Percentiles rank a stretch among this genome's conserved stretches.
Conservation (phyloP, 495 filamentous ascomycete genomes). For the Penicillium roqueforti region DNA sequence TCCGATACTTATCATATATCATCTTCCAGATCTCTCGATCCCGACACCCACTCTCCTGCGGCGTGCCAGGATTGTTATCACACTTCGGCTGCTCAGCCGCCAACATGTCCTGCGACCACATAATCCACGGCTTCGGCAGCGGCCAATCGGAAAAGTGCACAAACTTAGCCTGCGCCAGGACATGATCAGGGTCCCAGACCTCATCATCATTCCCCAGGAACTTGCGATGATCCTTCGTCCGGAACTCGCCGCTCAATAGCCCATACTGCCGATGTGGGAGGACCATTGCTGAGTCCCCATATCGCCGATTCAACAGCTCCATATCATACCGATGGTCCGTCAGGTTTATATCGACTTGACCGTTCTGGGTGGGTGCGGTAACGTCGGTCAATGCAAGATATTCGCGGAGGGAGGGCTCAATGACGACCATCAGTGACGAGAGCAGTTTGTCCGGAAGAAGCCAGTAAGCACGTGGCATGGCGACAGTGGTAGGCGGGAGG, state of each 20-base stretch:
- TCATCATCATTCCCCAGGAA: constrained; percentile 63
- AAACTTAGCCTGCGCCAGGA: constrained; percentile 63
- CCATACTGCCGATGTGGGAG: constrained; percentile 73
- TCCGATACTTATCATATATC: constrained; percentile 66
- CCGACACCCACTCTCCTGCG: constrained; percentile 51
- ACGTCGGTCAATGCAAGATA: constrained; percentile 50
- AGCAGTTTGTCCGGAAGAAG: constrained; percentile 52
- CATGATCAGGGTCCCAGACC: constrained; percentile 63
- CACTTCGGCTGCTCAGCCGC: constrained; percentile 57
- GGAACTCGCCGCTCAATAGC: constrained; percentile 68
- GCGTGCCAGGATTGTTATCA: constrained; percentile 42
- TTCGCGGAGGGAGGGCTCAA: constrained; percentile 56
- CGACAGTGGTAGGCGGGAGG: constrained; percentile 54
- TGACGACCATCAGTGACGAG: constrained; percentile 59
- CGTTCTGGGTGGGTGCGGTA: constrained; percentile 24
- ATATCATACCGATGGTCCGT: constrained; percentile 55
- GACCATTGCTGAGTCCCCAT: constrained; percentile 60
- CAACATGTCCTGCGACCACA: constrained; percentile 52
- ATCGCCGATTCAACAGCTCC: constrained; percentile 73
- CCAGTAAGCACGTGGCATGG: constrained; percentile 74
- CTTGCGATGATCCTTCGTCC: constrained; percentile 51
- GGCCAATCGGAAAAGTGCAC: constrained; percentile 83
- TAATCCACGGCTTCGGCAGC: constrained; percentile 73
- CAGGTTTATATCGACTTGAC: constrained; percentile 31
- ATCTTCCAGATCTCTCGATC: constrained; percentile 65